These are phyloP conservation scores for Physaria fendleri DNA, from an alignment of 345 rosid species.

Conservation along the genomic window DNA sequence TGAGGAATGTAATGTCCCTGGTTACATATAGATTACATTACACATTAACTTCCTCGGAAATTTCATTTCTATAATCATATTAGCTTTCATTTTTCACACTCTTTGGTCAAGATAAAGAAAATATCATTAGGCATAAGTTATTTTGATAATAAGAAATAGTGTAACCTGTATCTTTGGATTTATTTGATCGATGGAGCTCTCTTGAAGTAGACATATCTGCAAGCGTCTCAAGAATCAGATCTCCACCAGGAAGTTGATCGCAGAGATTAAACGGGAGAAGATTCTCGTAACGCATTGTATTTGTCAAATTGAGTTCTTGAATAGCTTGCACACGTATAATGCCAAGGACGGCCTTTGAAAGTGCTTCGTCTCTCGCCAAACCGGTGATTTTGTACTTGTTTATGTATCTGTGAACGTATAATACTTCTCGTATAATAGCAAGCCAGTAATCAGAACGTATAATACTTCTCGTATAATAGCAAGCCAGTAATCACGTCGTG, in stretches of 20 bases:
- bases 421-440: too few species aligned
- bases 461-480: too few species aligned
- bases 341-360: too few species aligned
- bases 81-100: background rate
- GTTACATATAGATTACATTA: background rate
- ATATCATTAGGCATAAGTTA: background rate
- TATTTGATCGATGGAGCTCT: conserved; percentile 43
- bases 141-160: background rate
- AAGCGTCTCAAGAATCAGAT: conserved; percentile 79
- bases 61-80: background rate
- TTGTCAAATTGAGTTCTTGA: too few species aligned
- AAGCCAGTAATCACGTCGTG: too few species aligned
- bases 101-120: conserved; percentile 5
- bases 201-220: conserved; percentile 58
- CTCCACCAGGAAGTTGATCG: conserved; percentile 96
- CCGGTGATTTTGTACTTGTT: too few species aligned
- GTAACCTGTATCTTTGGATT: conserved; percentile 37
- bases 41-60: background rate
- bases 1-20: conserved; percentile 55
- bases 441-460: too few species aligned
- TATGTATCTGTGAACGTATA: too few species aligned
- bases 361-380: too few species aligned
- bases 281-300: too few species aligned
- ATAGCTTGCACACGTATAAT: too few species aligned
- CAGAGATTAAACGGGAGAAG: too few species aligned